A percentile compares a stretch with the other conserved stretches of the same genome.
These are phyloP conservation scores for Colletotrichum sp. DNA, from an alignment of 2,329 filamentous ascomycete species.

Conservation along the genomic window DNA sequence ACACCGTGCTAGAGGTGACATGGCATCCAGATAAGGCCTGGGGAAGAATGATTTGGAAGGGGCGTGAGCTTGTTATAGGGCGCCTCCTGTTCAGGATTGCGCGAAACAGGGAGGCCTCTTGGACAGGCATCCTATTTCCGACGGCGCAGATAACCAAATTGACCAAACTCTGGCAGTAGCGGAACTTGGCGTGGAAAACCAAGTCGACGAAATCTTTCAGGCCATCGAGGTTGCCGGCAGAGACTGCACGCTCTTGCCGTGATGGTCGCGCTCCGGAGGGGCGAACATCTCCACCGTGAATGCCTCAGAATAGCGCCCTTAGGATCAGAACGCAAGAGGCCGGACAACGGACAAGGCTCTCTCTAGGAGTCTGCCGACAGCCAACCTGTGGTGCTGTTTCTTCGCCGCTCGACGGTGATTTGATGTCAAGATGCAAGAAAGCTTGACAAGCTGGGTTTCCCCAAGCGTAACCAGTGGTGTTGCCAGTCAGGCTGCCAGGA, in stretches of 20 bases:
- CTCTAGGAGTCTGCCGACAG: neutral
- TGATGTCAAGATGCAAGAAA: neutral
- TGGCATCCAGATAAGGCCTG: too few species aligned
- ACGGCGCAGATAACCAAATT: too few species aligned
- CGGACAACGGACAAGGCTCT: neutral
- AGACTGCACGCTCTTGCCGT: neutral
- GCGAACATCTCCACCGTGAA: neutral
- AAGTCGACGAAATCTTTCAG: fast-evolving
- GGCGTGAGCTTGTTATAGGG: too few species aligned
- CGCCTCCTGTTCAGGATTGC: fast-evolving
- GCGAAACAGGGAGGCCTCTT: too few species aligned
- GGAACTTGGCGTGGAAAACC: too few species aligned
- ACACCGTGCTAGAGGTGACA: too few species aligned
- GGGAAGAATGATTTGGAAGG: too few species aligned
- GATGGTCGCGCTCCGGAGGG: neutral
- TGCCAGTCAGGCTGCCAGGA: neutral
- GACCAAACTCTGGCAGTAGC: too few species aligned
- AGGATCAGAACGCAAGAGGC: neutral
- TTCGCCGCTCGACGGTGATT: neutral
- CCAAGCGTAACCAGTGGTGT: neutral
- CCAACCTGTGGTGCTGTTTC: neutral
- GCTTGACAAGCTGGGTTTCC: neutral
- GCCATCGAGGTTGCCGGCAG: neutral
- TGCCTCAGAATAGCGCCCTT: neutral
- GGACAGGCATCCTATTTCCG: too few species aligned